Conservation (phyloP, 1,139 yeast genomes). For the Debaryomyces coudertii region DNA sequence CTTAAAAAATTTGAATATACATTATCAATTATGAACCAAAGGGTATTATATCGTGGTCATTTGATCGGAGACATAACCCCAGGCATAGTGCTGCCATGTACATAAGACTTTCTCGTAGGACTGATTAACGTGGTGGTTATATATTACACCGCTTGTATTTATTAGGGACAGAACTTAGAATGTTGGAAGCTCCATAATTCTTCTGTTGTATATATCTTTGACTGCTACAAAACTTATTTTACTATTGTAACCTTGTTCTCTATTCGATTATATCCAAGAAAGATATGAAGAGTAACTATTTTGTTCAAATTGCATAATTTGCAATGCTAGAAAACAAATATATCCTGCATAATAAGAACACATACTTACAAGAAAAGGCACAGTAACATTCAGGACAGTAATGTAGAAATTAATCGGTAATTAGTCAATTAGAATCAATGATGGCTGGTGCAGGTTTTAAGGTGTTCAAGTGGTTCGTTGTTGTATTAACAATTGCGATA, state of each 20-base stretch:
- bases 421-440: neutral
- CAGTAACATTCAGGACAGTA: neutral
- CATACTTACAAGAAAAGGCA: neutral
- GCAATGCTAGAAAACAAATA: neutral
- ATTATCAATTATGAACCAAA: neutral
- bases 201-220: too few relatives aligned
- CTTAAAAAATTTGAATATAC: constrained; percentile 6
- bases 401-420: neutral
- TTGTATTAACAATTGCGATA: constrained; percentile 44
- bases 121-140: neutral
- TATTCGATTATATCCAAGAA: neutral
- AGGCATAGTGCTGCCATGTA: too few relatives aligned
- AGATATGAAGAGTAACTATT: neutral
- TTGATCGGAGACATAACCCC: neutral
- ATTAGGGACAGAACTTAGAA: too few relatives aligned
- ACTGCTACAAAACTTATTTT: too few relatives aligned
- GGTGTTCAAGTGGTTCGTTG: constrained; percentile 26
- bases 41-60: neutral
- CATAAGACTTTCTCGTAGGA: neutral
- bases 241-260: too few relatives aligned
- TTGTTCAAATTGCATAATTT: neutral
- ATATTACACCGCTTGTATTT: too few relatives aligned
- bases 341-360: neutral
- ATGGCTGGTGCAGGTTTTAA: neutral
- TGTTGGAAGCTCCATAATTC: too few relatives aligned